A percentile compares a stretch with the other conserved stretches of the same genome.
phyloP scores from a whole-genome alignment of 1,139 yeast genomes.

The Blastobotrys malaysiensis region DNA sequence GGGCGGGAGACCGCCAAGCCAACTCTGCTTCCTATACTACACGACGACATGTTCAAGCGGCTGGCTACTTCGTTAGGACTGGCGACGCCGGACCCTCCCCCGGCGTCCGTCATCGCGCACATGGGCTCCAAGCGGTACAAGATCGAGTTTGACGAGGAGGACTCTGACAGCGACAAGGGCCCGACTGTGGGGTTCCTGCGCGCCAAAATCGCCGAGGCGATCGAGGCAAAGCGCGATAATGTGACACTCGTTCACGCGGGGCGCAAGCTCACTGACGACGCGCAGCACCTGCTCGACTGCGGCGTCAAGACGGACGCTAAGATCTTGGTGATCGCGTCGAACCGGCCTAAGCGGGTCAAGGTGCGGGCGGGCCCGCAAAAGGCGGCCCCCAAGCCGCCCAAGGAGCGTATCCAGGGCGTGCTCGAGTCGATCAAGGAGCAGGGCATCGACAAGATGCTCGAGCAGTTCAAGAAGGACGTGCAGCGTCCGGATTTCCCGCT shows the following conservation, averaged over 20 bases:
- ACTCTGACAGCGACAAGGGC: slow-evolving; percentile 67
- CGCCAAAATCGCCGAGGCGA: slow-evolving; percentile 34
- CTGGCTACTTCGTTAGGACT: slow-evolving; percentile 16
- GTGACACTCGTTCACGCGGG: slow-evolving; percentile 33
- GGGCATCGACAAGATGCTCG: slow-evolving; percentile 29
- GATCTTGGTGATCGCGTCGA: slow-evolving; percentile 27
- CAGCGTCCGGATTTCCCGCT: slow-evolving; percentile 22
- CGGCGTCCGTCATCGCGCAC: slow-evolving; percentile 22
- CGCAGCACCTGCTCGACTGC: slow-evolving; percentile 26
- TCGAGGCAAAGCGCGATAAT: slow-evolving; percentile 43
- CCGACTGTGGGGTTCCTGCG: slow-evolving; percentile 61
- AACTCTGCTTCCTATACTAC: not conserved
- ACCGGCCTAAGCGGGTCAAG: slow-evolving; percentile 10
- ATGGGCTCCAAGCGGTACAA: slow-evolving; percentile 20
- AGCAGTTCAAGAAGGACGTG: slow-evolving; percentile 24
- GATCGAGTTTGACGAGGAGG: slow-evolving; percentile 76
- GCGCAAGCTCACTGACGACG: slow-evolving; percentile 31
- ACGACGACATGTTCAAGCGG: slow-evolving; percentile 13
- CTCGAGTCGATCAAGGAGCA: slow-evolving; percentile 25
- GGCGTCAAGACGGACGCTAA: slow-evolving; percentile 30
- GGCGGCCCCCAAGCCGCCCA: slow-evolving; percentile 20
- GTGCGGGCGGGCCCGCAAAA: slow-evolving; percentile 11
- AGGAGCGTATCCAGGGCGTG: slow-evolving; percentile 30
- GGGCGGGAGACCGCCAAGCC: too few species aligned
- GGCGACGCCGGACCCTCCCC: slow-evolving; percentile 16